Base-by-base conservation (phyloP, 1,284 basidiomycete species). In the Gomphus bonarii region DNA sequence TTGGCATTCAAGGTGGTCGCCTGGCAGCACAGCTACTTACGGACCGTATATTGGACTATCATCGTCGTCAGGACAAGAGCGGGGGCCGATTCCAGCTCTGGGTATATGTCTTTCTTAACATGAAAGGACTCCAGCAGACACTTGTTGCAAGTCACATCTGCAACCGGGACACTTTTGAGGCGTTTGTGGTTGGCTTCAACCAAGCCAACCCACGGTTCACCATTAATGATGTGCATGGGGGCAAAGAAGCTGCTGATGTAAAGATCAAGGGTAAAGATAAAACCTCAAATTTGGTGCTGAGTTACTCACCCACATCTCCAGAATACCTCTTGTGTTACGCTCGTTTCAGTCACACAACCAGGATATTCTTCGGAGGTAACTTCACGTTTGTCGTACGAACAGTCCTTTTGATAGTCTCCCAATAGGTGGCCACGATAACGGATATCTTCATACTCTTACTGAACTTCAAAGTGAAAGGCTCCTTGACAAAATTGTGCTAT, bases 221-320 rank as follows among this genome's bases (percentile, higher is more conserved):
- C 78, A 84, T 89, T 67, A 73, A 84, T 52, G 86, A 90, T 66
- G 84, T 86, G 54, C 85, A 86, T 25, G 73, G 72, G 56, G 81
- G 76, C 54, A 88, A 88, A 70, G 85, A 89, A 68, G 82, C 79
- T 3, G 79, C 81, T 30, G 84, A 87, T 66, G 75, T 80, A 16
- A 89, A 89, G 70, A 79, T 90, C 64, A 81, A 81, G 73, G 81
- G 85, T 84, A 61, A 31, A 65, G 57, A 51, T 20, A 14, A 18
- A 48, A 58, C 38, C 35, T 58, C 22, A 38, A 10, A 43, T 33
- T 43, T 22, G 20, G 14, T 22, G 14, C 9, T 51, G 8, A 14
- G 43, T 22, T 12, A 16, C 40, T 57, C 6, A 16, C 3, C 14
- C 7, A 9, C 7, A 33, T 44, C 30, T 31, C 5, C 47, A 77